Evolutionary conservation across 2,329 filamentous ascomycete genomes (phyloP).

Genomic region (Ophiostoma sp.): DNA sequence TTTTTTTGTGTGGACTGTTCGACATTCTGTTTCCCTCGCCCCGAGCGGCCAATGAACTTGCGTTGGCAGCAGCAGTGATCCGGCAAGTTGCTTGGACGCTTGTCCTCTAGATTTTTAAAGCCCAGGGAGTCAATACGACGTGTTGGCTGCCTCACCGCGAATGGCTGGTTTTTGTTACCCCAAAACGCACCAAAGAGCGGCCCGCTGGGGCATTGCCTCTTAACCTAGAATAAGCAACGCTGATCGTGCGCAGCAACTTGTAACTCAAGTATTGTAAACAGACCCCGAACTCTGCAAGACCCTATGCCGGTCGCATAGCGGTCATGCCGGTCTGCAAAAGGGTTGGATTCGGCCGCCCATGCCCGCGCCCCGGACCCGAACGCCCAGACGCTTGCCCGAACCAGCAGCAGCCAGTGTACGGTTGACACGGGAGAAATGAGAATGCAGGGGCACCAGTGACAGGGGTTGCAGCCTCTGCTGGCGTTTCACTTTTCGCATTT

Average conservation of each 20-base stretch:
- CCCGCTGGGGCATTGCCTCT: not conserved
- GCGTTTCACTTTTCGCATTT: not conserved
- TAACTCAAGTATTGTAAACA: not conserved
- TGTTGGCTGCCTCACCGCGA: too few relatives aligned
- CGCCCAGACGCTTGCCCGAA: not conserved
- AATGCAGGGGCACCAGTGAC: not conserved
- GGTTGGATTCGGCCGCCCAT: not conserved
- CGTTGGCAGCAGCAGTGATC: too few relatives aligned
- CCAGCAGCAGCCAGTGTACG: not conserved
- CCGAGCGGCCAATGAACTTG: too few relatives aligned
- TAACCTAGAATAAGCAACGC: not conserved
- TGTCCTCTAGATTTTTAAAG: too few relatives aligned
- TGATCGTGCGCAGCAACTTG: not conserved
- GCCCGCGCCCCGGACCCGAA: conserved; percentile 8
- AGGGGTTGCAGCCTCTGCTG: not conserved
- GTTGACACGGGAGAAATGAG: not conserved
- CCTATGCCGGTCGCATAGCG: not conserved
- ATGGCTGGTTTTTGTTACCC: not conserved
- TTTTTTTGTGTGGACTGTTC: not conserved
- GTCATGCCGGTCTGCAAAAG: not conserved
- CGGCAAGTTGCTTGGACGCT: too few relatives aligned
- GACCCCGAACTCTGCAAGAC: not conserved
- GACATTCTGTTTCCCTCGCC: too few relatives aligned
- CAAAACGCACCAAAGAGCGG: not conserved
- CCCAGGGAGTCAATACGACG: too few relatives aligned